phyloP scores from a whole-genome alignment of 2,329 filamentous ascomycete genomes.

The Phyllosticta citribraziliensis region DNA sequence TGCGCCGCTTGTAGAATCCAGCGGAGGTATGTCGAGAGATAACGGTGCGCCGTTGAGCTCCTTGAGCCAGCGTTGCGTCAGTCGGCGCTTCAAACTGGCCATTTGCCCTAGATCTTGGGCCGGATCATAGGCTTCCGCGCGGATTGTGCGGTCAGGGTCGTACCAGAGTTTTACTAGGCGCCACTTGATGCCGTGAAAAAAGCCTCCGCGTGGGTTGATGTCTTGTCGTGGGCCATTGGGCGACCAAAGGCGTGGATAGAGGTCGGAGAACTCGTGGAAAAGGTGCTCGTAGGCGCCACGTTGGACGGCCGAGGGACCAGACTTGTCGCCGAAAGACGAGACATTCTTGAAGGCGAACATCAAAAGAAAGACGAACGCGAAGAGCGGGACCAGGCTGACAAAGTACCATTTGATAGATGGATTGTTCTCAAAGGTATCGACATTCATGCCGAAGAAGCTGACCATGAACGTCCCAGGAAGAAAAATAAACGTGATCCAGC shows the following conservation, averaged over 20 bases:
- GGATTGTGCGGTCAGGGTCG: conserved; percentile 30
- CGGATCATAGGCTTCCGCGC: conserved; percentile 20
- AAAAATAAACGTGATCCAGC: conserved; percentile 66
- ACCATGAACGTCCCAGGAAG: conserved; percentile 47
- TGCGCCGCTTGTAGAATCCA: background rate
- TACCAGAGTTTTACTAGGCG: conserved; percentile 38
- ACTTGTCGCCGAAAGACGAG: background rate
- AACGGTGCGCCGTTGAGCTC: background rate
- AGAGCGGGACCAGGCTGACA: conserved; percentile 36
- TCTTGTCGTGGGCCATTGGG: conserved; percentile 33
- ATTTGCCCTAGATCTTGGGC: conserved; percentile 31
- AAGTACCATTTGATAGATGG: conserved; percentile 43
- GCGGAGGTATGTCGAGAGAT: background rate
- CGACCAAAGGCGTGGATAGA: conserved; percentile 40
- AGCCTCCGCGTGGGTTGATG: conserved; percentile 31
- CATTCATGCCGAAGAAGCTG: conserved; percentile 45
- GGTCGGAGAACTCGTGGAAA: conserved; percentile 38
- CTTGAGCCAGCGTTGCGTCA: conserved; percentile 34
- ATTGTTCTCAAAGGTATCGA: conserved; percentile 33
- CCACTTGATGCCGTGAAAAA: conserved; percentile 37
- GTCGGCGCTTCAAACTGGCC: conserved; percentile 28
- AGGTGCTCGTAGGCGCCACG: conserved; percentile 43
- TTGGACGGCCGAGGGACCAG: conserved; percentile 30
- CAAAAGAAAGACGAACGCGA: conserved; percentile 34
- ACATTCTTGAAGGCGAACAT: conserved; percentile 41